Evolutionary conservation across 768 basidiomycete species (phyloP), one percentile per base, ranked within the genome.

Genomic region (Russula earlei): DNA sequence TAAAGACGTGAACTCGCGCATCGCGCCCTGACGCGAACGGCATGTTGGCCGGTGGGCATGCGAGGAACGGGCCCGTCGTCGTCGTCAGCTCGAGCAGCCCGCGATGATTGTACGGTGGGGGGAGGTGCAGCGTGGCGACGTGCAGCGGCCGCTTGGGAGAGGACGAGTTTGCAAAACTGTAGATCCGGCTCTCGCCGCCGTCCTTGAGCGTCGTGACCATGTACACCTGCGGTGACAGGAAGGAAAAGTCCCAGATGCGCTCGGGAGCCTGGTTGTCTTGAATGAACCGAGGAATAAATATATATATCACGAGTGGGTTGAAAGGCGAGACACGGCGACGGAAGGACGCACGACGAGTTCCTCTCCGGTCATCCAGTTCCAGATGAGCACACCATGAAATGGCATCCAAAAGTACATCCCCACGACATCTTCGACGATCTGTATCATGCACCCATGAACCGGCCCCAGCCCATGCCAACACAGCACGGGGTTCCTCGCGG

Each of bases 351-450:
- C 81, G 46, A 75, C 69, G 40, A 79, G 59, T 10, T 68, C 11
- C 11, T 63, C 58, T 0, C 76, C 78, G 0, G 68, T 73, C 54
- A 65, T 71, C 81, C 82, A 83, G 50, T 80, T 76, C 78, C 79
- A 82, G 6, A 77, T 66, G 20, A 77, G 33, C 5, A 77, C 62
- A 1, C 70, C 68, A 3, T 61, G 70, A 64, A n/a, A 64, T 62
- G 31, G 65, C 22, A 67, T 47, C 62, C 69, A 72, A 51, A 71
- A 71, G 65, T 77, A 75, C 47, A 79, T 65, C 5, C 74, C 81
- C 31, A 84, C 62, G 31, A 80, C 68, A 56, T 84, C 81, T 24
- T 75, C 74, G 2, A 73, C 79, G 45, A 83, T 70, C 64, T 83
- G 79, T 5, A 82, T 68, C 54, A 73, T 70, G 10, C 72, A 70